A percentile compares a stretch with the other conserved stretches of the same genome.
Evolutionary conservation across 768 basidiomycete species (phyloP).

Genomic region (Trametes meyenii): DNA sequence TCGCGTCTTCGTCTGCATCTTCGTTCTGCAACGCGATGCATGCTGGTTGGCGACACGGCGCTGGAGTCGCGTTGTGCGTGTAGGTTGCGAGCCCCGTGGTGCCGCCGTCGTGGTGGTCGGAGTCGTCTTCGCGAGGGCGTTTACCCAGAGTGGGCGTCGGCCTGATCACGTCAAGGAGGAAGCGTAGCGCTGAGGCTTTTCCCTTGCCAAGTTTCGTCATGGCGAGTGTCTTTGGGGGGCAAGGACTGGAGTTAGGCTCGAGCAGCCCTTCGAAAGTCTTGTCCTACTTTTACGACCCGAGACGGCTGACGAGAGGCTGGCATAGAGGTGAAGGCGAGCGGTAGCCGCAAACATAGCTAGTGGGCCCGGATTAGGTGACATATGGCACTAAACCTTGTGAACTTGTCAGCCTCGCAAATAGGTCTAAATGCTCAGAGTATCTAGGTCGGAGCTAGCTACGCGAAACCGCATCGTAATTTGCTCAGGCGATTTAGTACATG

Average conservation of each 20-base stretch:
- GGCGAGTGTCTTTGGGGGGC: not conserved
- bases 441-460: no score
- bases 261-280: not conserved
- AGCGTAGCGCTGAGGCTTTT: conserved; percentile 37
- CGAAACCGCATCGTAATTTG: no score
- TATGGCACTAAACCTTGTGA: no score
- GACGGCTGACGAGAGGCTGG: no score
- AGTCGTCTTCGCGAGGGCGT: conserved; percentile 29
- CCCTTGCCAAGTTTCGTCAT: conserved; percentile 19
- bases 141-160: conserved; percentile 36
- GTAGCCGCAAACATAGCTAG: no score
- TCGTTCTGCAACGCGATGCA: conserved; percentile 65
- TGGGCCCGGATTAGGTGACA: no score
- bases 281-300: no score
- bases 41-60: conserved; percentile 11
- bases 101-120: conserved; percentile 22
- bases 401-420: no score
- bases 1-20: conserved; percentile 51
- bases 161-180: conserved; percentile 45
- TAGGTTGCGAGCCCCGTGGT: not conserved
- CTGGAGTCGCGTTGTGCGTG: not conserved
- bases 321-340: no score
- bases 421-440: no score
- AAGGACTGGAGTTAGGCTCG: not conserved
- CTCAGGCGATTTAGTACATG: no score